Evolutionary conservation across 257 asterid species (phyloP).

Genomic region (Solanum megistacrolobum): DNA sequence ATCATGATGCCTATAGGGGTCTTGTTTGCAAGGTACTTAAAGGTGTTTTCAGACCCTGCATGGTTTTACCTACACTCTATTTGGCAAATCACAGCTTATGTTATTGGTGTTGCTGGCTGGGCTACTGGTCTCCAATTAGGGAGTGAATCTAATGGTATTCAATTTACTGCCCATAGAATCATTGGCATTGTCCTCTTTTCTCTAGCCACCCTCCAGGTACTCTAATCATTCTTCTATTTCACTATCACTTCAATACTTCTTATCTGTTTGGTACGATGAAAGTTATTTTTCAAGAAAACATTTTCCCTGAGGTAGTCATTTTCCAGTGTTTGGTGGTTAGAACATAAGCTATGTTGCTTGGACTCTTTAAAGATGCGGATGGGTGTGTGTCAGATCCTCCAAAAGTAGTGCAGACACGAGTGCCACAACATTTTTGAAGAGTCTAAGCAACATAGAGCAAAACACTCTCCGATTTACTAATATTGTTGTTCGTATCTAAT

Average conservation of each 20-base stretch:
- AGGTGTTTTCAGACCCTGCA: slow-evolving; percentile 73
- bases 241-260: background rate
- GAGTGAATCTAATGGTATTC: slow-evolving; percentile 53
- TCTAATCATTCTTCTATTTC: background rate
- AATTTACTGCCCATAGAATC: slow-evolving; percentile 45
- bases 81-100: slow-evolving; percentile 64
- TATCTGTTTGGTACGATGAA: background rate
- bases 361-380: background rate
- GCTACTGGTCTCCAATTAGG: slow-evolving; percentile 75
- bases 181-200: slow-evolving; percentile 64
- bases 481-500: too few species aligned
- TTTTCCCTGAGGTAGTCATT: background rate
- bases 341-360: background rate
- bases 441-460: background rate
- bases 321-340: background rate
- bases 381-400: background rate
- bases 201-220: slow-evolving; percentile 74
- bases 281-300: background rate
- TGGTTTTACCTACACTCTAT: slow-evolving; percentile 80
- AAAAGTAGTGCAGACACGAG: background rate
- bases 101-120: slow-evolving; percentile 86
- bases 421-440: background rate
- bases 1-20: slow-evolving; percentile 69
- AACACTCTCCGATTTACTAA: background rate
- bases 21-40: slow-evolving; percentile 63